Base-by-base conservation (phyloP, 306 rosid genomes). In the Prunus mongolica region DNA sequence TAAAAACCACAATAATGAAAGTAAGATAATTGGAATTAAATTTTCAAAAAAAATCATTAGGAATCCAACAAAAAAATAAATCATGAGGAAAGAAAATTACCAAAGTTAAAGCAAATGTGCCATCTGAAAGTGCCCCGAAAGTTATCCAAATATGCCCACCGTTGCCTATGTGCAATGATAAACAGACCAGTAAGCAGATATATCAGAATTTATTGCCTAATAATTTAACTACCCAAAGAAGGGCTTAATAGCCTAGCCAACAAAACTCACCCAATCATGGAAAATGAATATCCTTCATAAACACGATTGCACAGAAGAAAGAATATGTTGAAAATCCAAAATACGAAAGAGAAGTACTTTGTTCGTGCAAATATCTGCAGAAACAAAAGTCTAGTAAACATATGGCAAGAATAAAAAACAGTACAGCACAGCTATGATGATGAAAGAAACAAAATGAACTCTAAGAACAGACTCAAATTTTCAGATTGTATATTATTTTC, bases 61-160 rank as follows among this genome's bases (percentile, higher is more conserved):
- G 18, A 76, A 72, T 38, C 44, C 44, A 1, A 38, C 44, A 38
- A 1, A 1, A 38, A 1, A 6, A 38, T 1, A 38, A 38, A 3
- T 30, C 81, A 80, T 2, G 18, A 67, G 70, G 18, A 76, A 74
- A 24, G 34, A 50, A 57, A 30, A 71, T 54, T 90, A 95, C 98
- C 98, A 72, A 95, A 92, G 88, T 95, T 95, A 74, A 95, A 95
- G 84, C 97, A 92, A 82, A 92, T 95, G 72, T 95, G 98, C 98
- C 97, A 95, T 82, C 97, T 87, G 79, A 95, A 95, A 79, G 96
- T 84, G 80, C 97, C 97, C 66, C 97, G 89, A 78, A 71, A 92
- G 78, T 86, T 80, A 83, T 95, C 96, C 93, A 95, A 80, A 77
- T 79, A 84, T 74, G 87, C 79, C 96, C 90, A 95, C 28, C 74